Evolutionary conservation across 208 protist species (phyloP).

Genomic region (Wallacemonas sp.): DNA sequence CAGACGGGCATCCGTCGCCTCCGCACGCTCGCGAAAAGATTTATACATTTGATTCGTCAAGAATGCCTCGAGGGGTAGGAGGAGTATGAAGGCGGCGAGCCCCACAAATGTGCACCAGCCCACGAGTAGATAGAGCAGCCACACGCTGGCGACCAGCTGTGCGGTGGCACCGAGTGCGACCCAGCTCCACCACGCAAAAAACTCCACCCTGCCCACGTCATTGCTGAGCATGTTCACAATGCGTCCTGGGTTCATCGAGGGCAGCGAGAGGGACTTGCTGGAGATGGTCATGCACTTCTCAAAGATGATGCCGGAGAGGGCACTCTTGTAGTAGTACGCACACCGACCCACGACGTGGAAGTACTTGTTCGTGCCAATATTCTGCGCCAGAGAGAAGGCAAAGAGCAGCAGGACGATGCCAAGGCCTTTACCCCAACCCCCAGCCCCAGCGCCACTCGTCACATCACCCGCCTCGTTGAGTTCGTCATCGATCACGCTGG

Average conservation of each 20-base stretch:
- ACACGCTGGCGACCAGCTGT: constrained; percentile 52
- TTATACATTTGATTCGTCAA: constrained; percentile 23
- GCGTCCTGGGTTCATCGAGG: constrained; percentile 79
- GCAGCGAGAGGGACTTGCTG: constrained; percentile 31
- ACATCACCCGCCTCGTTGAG: background rate
- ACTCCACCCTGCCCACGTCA: constrained; percentile 49
- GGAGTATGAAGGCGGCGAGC: constrained; percentile 42
- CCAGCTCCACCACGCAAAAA: constrained; percentile 44
- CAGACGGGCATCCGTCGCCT: constrained; percentile 79
- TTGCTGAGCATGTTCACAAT: constrained; percentile 86
- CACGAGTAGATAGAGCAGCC: constrained; percentile 46
- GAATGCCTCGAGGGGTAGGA: background rate
- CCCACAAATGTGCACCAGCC: too few species aligned
- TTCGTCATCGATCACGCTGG: background rate
- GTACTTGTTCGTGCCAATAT: constrained; percentile 41
- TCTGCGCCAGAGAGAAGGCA: constrained; percentile 27
- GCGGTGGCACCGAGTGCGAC: constrained; percentile 51
- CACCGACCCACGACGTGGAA: constrained; percentile 33
- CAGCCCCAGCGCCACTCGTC: too few species aligned
- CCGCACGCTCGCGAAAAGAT: constrained; percentile 14
- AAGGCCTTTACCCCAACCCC: constrained; percentile 24
- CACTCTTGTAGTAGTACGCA: constrained; percentile 42
- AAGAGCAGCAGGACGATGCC: constrained; percentile 29
- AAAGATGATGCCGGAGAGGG: constrained; percentile 64
- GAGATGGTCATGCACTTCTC: constrained; percentile 68